These are phyloP conservation scores for Melanomma pulvis-pyrius DNA, from an alignment of 495 filamentous ascomycete species.

Conservation along the genomic window DNA sequence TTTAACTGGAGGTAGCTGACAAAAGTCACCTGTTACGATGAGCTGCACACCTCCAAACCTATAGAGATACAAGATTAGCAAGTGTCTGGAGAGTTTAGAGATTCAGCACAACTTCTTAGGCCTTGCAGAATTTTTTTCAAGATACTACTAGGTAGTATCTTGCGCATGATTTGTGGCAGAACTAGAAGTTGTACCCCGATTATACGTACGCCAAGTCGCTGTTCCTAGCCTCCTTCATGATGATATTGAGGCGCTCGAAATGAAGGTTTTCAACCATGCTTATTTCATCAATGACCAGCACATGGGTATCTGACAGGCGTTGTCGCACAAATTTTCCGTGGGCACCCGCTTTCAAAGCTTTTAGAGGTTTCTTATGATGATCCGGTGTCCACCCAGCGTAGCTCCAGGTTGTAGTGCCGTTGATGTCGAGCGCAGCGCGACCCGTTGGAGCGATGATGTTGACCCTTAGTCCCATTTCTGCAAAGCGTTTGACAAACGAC, in stretches of 20 bases:
- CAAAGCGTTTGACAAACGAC: slow-evolving; percentile 49
- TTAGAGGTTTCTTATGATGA: slow-evolving; percentile 38
- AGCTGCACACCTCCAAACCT: slow-evolving; percentile 55
- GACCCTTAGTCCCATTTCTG: slow-evolving; percentile 44
- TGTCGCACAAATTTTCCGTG: slow-evolving; percentile 30
- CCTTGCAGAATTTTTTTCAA: too few species aligned
- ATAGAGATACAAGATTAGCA: too few species aligned
- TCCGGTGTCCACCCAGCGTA: slow-evolving; percentile 59
- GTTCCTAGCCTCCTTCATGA: slow-evolving; percentile 51
- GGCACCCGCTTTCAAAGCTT: slow-evolving; percentile 30
- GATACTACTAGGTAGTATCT: too few species aligned
- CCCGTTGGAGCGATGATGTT: slow-evolving; percentile 61
- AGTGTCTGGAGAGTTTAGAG: too few species aligned
- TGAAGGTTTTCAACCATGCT: slow-evolving; percentile 58
- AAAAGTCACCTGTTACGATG: slow-evolving; percentile 51
- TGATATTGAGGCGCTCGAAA: slow-evolving; percentile 56
- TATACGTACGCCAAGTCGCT: too few species aligned
- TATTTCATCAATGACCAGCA: slow-evolving; percentile 54
- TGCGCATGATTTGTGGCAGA: too few species aligned
- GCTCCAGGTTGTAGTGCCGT: slow-evolving; percentile 57
- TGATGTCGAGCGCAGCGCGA: slow-evolving; percentile 56
- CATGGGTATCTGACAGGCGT: slow-evolving; percentile 47
- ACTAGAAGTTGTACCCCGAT: neutral
- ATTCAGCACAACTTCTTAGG: too few species aligned
- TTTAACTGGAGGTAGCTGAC: slow-evolving; percentile 51